Conservation (phyloP, 306 rosid species). For the Ochetophila trinervis region DNA sequence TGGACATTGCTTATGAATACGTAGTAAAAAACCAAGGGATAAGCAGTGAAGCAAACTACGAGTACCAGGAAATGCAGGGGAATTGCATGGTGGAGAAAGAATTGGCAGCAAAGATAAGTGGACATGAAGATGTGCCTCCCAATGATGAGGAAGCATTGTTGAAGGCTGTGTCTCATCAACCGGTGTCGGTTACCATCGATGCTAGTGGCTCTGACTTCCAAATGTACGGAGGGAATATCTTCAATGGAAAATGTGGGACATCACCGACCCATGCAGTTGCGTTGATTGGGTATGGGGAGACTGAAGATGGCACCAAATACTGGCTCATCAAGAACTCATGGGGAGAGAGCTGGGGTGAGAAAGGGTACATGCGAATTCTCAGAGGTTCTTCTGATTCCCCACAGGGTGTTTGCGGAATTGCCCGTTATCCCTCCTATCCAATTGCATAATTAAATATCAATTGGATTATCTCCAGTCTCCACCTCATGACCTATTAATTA, state of each 20-base stretch:
- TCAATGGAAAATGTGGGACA: background rate
- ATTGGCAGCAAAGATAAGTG: conserved; percentile 5
- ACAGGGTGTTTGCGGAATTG: background rate
- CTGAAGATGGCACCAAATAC: conserved; percentile 11
- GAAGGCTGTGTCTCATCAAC: conserved; percentile 22
- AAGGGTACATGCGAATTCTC: conserved; percentile 25
- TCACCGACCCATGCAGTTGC: conserved; percentile 2
- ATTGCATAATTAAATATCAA: background rate
- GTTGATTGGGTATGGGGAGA: conserved; percentile 23
- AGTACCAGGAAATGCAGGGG: background rate
- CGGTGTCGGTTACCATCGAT: conserved; percentile 1
- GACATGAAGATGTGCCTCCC: background rate
- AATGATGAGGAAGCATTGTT: conserved; percentile 12
- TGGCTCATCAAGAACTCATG: conserved; percentile 33
- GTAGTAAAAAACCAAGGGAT: conserved; percentile 10
- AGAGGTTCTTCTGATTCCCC: background rate
- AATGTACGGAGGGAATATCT: conserved; percentile 5
- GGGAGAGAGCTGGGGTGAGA: conserved; percentile 27
- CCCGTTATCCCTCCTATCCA: background rate
- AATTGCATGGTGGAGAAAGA: background rate
- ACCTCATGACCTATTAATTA: background rate
- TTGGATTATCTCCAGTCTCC: background rate
- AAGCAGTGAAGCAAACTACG: conserved; percentile 8
- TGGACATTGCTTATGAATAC: background rate
- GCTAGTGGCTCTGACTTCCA: background rate